phyloP scores from a whole-genome alignment of 192 early-diverging fungal species.

The Entrophospora sp. region DNA sequence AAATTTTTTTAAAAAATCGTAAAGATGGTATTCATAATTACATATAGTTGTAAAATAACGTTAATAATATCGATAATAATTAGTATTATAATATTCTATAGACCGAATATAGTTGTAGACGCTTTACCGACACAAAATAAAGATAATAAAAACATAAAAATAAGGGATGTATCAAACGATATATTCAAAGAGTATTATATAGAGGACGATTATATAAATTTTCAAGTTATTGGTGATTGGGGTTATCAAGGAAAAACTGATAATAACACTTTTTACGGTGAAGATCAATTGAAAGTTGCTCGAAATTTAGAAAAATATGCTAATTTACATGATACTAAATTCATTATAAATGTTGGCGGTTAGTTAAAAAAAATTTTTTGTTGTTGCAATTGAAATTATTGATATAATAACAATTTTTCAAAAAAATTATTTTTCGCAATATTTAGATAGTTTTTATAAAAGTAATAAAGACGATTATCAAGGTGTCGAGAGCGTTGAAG shows the following conservation, averaged over 20 bases:
- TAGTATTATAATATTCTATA: too few relatives aligned
- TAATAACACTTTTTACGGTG: too few relatives aligned
- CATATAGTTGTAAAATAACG: too few relatives aligned
- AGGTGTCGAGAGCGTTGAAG: background rate
- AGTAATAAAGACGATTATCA: background rate
- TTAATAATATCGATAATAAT: too few relatives aligned
- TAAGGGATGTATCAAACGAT: too few relatives aligned
- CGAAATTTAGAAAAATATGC: background rate
- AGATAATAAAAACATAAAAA: too few relatives aligned
- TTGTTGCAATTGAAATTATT: too few relatives aligned
- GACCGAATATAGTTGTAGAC: too few relatives aligned
- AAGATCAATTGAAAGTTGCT: background rate
- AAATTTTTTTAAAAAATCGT: too few relatives aligned
- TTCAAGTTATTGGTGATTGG: slow-evolving; percentile 12
- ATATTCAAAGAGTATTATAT: background rate
- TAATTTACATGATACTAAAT: background rate
- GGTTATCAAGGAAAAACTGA: background rate
- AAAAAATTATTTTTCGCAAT: background rate
- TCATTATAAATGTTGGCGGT: slow-evolving; percentile 20
- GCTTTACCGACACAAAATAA: too few relatives aligned
- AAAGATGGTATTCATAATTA: too few relatives aligned
- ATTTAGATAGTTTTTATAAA: slow-evolving; percentile 18
- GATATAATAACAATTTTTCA: too few relatives aligned
- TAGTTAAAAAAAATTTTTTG: background rate
- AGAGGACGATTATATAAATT: background rate